Base-by-base conservation (phyloP, 176 grass and related monocot genomes). In the Pontederia paniculata region DNA sequence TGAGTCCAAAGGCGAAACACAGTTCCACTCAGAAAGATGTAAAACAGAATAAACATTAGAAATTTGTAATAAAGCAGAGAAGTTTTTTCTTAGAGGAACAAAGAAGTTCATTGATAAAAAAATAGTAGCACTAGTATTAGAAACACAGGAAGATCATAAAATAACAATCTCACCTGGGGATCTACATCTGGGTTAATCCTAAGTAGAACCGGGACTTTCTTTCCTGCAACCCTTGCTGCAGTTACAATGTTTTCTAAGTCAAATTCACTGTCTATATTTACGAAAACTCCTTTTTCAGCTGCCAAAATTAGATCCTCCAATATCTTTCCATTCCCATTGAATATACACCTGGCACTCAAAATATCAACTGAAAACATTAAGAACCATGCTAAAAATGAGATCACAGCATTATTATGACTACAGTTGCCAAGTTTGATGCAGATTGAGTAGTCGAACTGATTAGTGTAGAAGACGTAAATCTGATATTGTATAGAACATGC, bases 141-240 rank as follows among this genome's bases (percentile, higher is more conserved):
- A 23, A 55, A 9, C 52, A 22, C 4, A 3, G 19, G 8, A 57
- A 52, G 21, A 10, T 31, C 28, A 31, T 31, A 55, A 18, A 11
- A 42, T 37, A 54, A 51, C 3, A 57, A 60, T n/a, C 44, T 7
- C 77, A 97, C 91, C 86, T 97, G 91, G 0, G 91, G 86, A 82
- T 97, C 91, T 21, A 97, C 91, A 79, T 97, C 91, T 22, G 91
- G 86, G 66, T 97, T 97, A 60, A 97, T 97, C 67, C 86, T 84
- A 43, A 97, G 91, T 77, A 97, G 83, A 79, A 97, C 77, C 70
- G 80, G 75, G 18, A 90, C 80, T 90, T 81, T 77, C 72, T 87
- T 90, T 82, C 91, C 83, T 21, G 55, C 62, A 44, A 69, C 64
- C 65, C 77, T 87, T 48, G 91, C 86, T 51, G 91, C 86, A 55